Conservation (phyloP, 2,329 filamentous ascomycete genomes). For the Decorospora gaudefroyi region DNA sequence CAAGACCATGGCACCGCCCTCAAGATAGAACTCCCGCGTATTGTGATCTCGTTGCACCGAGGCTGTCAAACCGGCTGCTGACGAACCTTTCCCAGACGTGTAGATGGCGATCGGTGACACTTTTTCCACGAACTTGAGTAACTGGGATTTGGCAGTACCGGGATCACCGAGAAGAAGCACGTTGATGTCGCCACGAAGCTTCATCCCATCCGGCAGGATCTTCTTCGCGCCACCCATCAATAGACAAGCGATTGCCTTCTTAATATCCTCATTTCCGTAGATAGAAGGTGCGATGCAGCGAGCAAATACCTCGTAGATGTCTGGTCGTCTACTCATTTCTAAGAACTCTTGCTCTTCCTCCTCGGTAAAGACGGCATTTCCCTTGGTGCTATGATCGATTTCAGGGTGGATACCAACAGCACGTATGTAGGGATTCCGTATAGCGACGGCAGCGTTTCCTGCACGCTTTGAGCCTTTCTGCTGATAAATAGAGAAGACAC, state of each 20-base stretch:
- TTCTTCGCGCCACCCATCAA: slow-evolving; percentile 96
- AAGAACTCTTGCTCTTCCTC: slow-evolving; percentile 97
- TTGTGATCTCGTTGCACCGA: slow-evolving; percentile 92
- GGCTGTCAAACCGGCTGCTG: slow-evolving; percentile 93
- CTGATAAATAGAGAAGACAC: slow-evolving; percentile 97
- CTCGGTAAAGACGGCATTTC: slow-evolving; percentile 81
- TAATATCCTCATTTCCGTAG: slow-evolving; percentile 94
- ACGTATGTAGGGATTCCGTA: slow-evolving; percentile 90
- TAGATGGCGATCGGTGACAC: slow-evolving; percentile 97
- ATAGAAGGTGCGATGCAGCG: slow-evolving; percentile 96
- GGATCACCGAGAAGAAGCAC: slow-evolving; percentile 95
- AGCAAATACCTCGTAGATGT: slow-evolving; percentile 89
- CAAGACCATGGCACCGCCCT: slow-evolving; percentile 97
- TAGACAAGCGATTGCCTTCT: slow-evolving; percentile 93
- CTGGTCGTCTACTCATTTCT: slow-evolving; percentile 85
- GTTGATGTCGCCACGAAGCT: slow-evolving; percentile 95
- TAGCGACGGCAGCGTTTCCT: slow-evolving; percentile 81
- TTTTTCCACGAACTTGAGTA: slow-evolving; percentile 97
- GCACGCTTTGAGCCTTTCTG: slow-evolving; percentile 82
- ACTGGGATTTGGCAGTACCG: slow-evolving; percentile 95
- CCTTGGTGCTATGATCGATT: slow-evolving; percentile 85
- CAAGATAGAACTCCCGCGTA: slow-evolving; percentile 94
- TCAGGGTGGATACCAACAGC: slow-evolving; percentile 92
- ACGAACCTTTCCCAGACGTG: slow-evolving; percentile 97
- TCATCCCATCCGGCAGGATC: slow-evolving; percentile 96